Evolutionary conservation across 345 rosid species (phyloP), one percentile per base, ranked within the genome.

Genomic region (Brassica carinata): DNA sequence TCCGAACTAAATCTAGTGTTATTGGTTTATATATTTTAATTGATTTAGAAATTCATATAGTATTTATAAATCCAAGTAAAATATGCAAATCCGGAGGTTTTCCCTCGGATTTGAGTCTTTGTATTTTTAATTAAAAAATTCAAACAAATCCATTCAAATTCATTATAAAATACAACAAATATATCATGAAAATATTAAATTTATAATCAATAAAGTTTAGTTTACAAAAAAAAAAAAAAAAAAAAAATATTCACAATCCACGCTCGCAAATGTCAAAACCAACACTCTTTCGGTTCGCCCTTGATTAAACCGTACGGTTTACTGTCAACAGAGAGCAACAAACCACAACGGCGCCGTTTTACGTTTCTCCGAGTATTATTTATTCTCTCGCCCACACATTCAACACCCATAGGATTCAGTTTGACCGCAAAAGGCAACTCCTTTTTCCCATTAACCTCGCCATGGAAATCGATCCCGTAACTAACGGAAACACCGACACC

Each of bases 391-490:
- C 14, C 4, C 58, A 51, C 18, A 13, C 2, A 7, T 3, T 48
- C 57, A 48, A 10, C 43, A 38, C 0, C 43, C 8, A 38, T 7
- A 36, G 10, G 43, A 8, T 36, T 38, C 45, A 38, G 45, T 1
- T 38, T 38, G 13, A 38, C 45, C 45, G 2, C 45, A 8, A 9
- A 38, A 9, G 11, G 10, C 55, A 45, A 45, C 55, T 45, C 45
- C 11, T 38, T 36, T 43, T n/a, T 11, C 51, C 51, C 51, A 43
- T 15, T 43, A 34, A n/a, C 18, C 30, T 75, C 71, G 71, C 62
- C 36, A 87, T 87, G 91, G 92, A 89, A 67, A 83, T 85, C 80
- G 89, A 86, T 69, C 75, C 89, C 4, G 67, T 83, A 6, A 85
- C 87, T 26, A 88, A 83, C 68, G 92, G 92, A 55, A 78, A 70